These are phyloP conservation scores for Hypericum androsaemum DNA, from an alignment of 345 rosid genomes.

Conservation along the genomic window DNA sequence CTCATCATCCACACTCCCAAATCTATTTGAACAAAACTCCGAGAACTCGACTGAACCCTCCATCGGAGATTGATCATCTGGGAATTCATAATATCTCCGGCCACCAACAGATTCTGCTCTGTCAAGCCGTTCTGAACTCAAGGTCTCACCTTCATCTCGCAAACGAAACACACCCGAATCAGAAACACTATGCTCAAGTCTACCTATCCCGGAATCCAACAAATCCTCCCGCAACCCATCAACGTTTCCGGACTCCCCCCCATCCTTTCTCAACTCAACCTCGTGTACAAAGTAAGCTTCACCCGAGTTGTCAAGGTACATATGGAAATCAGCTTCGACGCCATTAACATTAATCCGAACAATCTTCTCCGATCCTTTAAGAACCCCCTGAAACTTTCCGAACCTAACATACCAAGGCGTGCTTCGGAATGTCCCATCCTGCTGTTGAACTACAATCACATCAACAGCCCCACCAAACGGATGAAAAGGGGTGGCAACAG, in stretches of 20 bases:
- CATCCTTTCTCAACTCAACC: constrained; percentile 39
- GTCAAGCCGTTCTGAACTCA: constrained; percentile 30
- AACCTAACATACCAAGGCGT: constrained; percentile 92
- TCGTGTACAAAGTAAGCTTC: constrained; percentile 79
- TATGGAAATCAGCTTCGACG: constrained; percentile 65
- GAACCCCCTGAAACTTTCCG: constrained; percentile 93
- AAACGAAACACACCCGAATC: constrained; percentile 40
- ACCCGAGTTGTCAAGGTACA: constrained; percentile 89
- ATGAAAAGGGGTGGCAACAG: constrained; percentile 90
- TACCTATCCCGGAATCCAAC: constrained; percentile 15
- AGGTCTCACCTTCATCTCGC: constrained; percentile 33
- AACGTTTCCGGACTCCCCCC: constrained; percentile 14
- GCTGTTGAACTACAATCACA: constrained; percentile 80
- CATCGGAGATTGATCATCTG: constrained; percentile 48
- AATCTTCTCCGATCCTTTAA: constrained; percentile 75
- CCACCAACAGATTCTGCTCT: constrained; percentile 67
- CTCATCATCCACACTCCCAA: constrained; percentile 39
- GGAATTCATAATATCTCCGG: constrained; percentile 57
- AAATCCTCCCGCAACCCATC: constrained; percentile 13
- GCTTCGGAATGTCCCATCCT: constrained; percentile 71
- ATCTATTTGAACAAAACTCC: constrained; percentile 45
- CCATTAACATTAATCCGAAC: constrained; percentile 79
- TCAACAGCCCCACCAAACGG: constrained; percentile 97
- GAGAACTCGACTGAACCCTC: constrained; percentile 36
- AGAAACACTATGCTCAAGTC: constrained; percentile 62